Evolutionary conservation across 2,329 filamentous ascomycete genomes (phyloP), one percentile per base, ranked within the genome.

Genomic region (Ophiostoma tasmaniense): DNA sequence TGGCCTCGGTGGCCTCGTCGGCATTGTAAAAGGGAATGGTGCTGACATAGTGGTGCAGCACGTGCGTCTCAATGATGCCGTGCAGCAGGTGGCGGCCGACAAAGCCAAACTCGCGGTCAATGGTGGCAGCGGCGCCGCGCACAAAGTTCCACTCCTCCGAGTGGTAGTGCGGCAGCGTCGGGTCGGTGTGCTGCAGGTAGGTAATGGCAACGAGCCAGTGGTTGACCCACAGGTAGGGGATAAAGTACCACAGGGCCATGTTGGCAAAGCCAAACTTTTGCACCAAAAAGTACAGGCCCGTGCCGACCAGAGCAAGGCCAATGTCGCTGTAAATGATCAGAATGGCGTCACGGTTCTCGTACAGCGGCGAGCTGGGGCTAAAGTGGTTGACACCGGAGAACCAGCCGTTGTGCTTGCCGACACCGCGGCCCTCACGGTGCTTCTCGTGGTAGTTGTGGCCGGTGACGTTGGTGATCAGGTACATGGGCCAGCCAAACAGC

Each of bases 201-300:
- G 93, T 98, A 79, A 98, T 97, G 78, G 93, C 93, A 74, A 98
- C 93, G 69, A 98, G 90, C 94, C 94, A 98, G 87, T 97, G 93
- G 87, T 98, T 96, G 69, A 97, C 93, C 94, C 94, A 97, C 71
- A 97, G 84, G 79, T 98, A 99, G 50, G 95, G 95, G 70, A 96
- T 77, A 76, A 93, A 88, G 82, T 99, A 99, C 94, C 95, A 98
- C 72, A 99, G 90, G 71, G 91, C 81, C 78, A 98, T 83, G 83
- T 97, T 98, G 77, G 83, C 78, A 84, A 89, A 94, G 76, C 95
- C 95, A 75, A 89, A 97, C 69, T 80, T 90, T 79, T 88, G 88
- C 75, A 89, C 89, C 73, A 97, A 82, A 75, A 84, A 84, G 80
- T 85, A 85, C 71, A 97, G 85, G 67, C 80, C 82, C 71, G 84